Conservation (phyloP, 1,284 basidiomycete species). For the Rhodofomes roseus region DNA sequence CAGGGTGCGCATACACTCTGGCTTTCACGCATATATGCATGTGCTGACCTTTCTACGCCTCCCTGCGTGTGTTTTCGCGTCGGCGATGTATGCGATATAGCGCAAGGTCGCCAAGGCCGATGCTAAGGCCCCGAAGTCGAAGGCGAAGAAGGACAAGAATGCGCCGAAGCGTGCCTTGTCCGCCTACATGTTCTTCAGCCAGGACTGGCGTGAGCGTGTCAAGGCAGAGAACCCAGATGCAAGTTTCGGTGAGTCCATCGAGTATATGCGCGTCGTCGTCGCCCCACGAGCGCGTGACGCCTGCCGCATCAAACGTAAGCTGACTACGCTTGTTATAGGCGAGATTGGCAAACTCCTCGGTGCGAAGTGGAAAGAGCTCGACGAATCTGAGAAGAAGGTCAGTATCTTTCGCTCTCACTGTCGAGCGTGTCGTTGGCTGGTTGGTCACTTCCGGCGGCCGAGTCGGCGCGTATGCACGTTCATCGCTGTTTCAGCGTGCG, state of each 20-base stretch:
- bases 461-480: not conserved
- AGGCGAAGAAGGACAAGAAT: slow-evolving; percentile 75
- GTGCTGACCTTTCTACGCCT: not conserved
- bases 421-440: not conserved
- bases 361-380: slow-evolving; percentile 70
- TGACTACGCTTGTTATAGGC: slow-evolving; percentile 31
- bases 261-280: slow-evolving; percentile 6
- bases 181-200: slow-evolving; percentile 98
- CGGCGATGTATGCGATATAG: slow-evolving; percentile 31
- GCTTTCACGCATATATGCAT: slow-evolving; percentile 10
- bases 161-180: slow-evolving; percentile 90
- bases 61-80: slow-evolving; percentile 9
- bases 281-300: not conserved
- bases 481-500: not conserved
- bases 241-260: slow-evolving; percentile 68
- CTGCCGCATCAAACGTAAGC: slow-evolving; percentile 8
- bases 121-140: slow-evolving; percentile 48
- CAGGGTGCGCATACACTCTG: slow-evolving; percentile 48
- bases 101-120: slow-evolving; percentile 74
- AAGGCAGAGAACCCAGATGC: slow-evolving; percentile 95
- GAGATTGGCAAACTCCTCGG: slow-evolving; percentile 72
- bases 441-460: not conserved
- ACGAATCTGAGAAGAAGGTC: slow-evolving; percentile 73
- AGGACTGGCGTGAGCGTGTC: slow-evolving; percentile 93
- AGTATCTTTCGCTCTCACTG: not conserved